Evolutionary conservation across 2,329 filamentous ascomycete species (phyloP), one percentile per base, ranked within the genome.

Genomic region (Fusarium subglutinans): DNA sequence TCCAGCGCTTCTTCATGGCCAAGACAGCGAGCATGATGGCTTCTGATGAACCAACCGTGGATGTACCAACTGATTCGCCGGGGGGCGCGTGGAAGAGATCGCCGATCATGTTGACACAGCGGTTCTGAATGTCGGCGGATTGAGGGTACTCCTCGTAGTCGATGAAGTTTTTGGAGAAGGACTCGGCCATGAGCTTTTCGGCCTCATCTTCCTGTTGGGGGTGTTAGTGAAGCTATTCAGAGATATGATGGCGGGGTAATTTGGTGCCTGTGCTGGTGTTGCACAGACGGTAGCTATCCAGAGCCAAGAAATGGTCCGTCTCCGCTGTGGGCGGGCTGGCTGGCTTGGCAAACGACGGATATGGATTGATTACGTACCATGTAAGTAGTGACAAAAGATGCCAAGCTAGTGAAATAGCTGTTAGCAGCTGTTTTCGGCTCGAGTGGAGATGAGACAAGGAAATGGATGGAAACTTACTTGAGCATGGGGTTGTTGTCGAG

Each of bases 1-100:
- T 92, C 96, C 96, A 98, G 79, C 92, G 90, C 86, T 92, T 94
- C 90, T 98, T 98, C 95, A 98, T 98, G 77, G 95, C 95, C 41
- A 98, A 86, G 5, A 94, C 92, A 48, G 86, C 91, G 43, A 95
- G 88, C 92, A 94, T 94, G 84, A 95, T 95, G 78, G 93, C 93
- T 82, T 98, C 96, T 60, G 94, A 97, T 68, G 93, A 95, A 53
- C 96, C 96, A 69, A 98, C 92, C 47, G 93, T 95, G 10, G 93
- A 96, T 2, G 95, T 98, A 45, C 95, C 95, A 81, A 98, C 90
- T 53, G 94, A 90, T 69, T 91, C 90, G 35, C 88, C 86, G 7
- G 88, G 83, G 2, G 94, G 94, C 15, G 93, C 92, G 82, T 98
- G 90, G 90, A 97, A 98, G 50, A 98, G 89, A 69, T 93, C 90